Base-by-base conservation (phyloP, 1,284 basidiomycete genomes). In the Melampsora americana region DNA sequence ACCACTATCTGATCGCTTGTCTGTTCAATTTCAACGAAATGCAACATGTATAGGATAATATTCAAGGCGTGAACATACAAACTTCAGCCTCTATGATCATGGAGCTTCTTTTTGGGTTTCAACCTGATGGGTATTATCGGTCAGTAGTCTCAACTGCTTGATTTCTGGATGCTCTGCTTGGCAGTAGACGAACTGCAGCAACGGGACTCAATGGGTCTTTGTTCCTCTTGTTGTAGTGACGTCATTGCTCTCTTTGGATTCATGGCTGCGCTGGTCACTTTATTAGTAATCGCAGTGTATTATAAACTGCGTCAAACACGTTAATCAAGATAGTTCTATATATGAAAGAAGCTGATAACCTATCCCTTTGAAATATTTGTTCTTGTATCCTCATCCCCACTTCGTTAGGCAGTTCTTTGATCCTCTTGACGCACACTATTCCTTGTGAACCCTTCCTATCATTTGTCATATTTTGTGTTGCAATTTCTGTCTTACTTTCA, bases 201-300 rank as follows among this genome's bases (percentile, higher is more conserved):
- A 16, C 32, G 30, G 44, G 23, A 46, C 39, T 44, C 16, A 11
- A 5, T 32, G 23, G 16, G 59, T 12, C 56, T 42, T 26, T 67
- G 32, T 30, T 30, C 67, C 59, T 65, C 73, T 48, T 62, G 12
- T 69, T 71, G 76, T 77, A 84, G 85, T 65, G 90, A 95, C 80
- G 90, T 95, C 5, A 85, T 95, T 32, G 88, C 94, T 32, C 82
- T 93, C 62, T 92, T 93, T 79, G 92, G 87, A 0, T 95, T 90
- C 81, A 90, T 93, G 71, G 89, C 87, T 3, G 92, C 89, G 0
- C 92, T 92, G 79, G 89, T 86, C 0, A 65, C 89, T 2, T 83
- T 87, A 11, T 87, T 93, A 16, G 87, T 93, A 77, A 86, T 85
- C 7, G 84, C 90, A 28, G 92, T 95, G 14, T 90, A 90, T 86